phyloP scores from a whole-genome alignment of 2,329 filamentous ascomycete genomes.

The Colletotrichum sp. region DNA sequence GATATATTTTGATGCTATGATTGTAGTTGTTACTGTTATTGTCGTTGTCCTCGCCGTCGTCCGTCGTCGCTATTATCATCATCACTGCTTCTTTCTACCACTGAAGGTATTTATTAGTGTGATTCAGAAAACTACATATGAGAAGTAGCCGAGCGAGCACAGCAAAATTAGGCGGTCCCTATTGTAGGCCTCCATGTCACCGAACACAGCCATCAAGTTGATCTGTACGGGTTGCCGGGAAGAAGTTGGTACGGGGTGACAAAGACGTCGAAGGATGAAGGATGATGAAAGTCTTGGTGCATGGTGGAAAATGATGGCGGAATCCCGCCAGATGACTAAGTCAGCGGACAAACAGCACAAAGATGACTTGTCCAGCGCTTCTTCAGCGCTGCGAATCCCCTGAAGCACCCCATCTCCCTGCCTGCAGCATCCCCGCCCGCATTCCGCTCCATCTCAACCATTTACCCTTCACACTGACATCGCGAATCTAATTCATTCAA shows the following conservation, averaged over 20 bases:
- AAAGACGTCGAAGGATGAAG: background rate
- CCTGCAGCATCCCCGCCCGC: background rate
- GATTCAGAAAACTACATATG: too few relatives aligned
- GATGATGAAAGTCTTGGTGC: background rate
- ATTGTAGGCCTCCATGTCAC: too few relatives aligned
- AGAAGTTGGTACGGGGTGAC: background rate
- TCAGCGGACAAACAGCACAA: background rate
- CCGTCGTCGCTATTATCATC: too few relatives aligned
- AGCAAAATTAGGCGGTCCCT: too few relatives aligned
- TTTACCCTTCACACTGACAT: background rate
- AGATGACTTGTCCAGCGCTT: background rate
- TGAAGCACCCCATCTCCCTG: background rate
- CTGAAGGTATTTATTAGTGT: too few relatives aligned
- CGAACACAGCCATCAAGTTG: too few relatives aligned
- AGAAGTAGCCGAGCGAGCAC: too few relatives aligned
- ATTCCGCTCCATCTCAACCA: background rate
- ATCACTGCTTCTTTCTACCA: too few relatives aligned
- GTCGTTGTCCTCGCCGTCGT: too few relatives aligned
- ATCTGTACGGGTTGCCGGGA: background rate
- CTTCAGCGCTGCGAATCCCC: background rate
- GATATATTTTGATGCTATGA: too few relatives aligned
- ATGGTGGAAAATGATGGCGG: constrained; percentile 9
- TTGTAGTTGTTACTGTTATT: too few relatives aligned
- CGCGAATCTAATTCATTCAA: background rate
- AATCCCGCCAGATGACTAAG: constrained; percentile 12